Base-by-base conservation (phyloP, 2,329 filamentous ascomycete species). In the Xylaria sp. region DNA sequence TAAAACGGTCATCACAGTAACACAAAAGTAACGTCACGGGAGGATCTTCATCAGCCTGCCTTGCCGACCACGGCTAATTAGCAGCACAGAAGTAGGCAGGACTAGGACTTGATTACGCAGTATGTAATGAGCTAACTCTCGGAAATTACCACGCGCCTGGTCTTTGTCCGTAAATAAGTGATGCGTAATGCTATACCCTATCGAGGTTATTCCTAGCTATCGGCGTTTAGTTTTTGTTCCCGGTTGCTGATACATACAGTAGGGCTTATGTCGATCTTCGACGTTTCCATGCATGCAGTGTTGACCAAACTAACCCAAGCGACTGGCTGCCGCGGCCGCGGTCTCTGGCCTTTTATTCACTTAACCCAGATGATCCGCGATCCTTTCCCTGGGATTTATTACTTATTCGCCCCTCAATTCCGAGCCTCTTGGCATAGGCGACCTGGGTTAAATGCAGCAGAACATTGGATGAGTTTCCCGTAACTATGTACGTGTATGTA, bases 241-340 rank as follows among this genome's bases (percentile, higher is more conserved):
- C 25, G 23, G 47, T 35, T 49, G 47, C 53, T 46, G 31, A 58
- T 50, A 47, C 35, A 46, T 50, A 42, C 35, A 46, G 57, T 17
- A 58, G 42, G 45, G 31, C 17, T 38, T 42, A 23, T 64, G 62
- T 57, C 43, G 62, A 64, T 64, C 62, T 54, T 57, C 54, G 47
- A 62, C 40, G 40, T 38, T 55, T 52, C 43, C 49, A 54, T 55
- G 61, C 57, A 64, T 64, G 53, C 31, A 46, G 37, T 37, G 53
- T 55, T 54, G 43, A 59, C 35, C 43, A 45, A 49, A 47, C 57
- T 43, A n/a, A 43, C 31, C 40, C 21, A n/a, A 52, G 35, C 19
- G 17, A 52, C 50, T 55, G 46, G 51, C 33, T 56, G 51, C 33
- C 51, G 19, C 33, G 51, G 40, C 75, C 76, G 56, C 33, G 43